These are phyloP conservation scores for Penicillium fuscoglaucum DNA, from an alignment of 2,329 filamentous ascomycete species.

Conservation along the genomic window DNA sequence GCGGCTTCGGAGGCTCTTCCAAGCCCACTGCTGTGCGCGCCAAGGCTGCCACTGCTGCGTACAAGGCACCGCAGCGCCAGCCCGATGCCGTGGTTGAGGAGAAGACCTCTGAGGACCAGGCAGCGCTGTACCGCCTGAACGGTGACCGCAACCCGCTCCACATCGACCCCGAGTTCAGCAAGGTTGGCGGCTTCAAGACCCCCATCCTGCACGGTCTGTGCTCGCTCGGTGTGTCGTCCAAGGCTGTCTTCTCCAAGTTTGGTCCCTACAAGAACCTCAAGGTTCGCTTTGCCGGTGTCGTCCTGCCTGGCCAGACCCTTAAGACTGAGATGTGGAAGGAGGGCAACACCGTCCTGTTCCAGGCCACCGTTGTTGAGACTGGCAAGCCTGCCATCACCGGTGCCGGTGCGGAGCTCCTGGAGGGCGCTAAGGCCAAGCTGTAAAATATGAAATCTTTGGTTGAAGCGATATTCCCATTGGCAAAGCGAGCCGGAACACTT, in stretches of 20 bases:
- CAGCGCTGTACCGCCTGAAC: constrained; percentile 86
- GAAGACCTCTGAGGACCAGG: constrained; percentile 85
- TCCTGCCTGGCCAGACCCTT: constrained; percentile 84
- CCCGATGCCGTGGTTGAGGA: constrained; percentile 84
- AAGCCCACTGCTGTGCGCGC: constrained; percentile 68
- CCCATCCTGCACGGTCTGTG: constrained; percentile 97
- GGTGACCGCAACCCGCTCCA: constrained; percentile 97
- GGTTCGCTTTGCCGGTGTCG: constrained; percentile 83
- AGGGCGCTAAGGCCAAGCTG: constrained; percentile 52
- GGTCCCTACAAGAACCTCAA: constrained; percentile 88
- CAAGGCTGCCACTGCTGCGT: constrained; percentile 74
- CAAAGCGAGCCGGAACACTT: constrained; percentile 16
- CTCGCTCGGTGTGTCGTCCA: constrained; percentile 87
- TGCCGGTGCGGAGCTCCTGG: constrained; percentile 73
- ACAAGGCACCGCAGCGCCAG: constrained; percentile 72
- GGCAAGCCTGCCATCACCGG: constrained; percentile 84
- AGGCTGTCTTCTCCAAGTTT: constrained; percentile 82
- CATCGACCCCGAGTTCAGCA: constrained; percentile 90
- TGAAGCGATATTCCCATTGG: constrained; percentile 22
- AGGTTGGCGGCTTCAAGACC: constrained; percentile 89
- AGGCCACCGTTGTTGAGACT: constrained; percentile 87
- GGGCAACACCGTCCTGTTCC: constrained; percentile 75
- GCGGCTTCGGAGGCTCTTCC: constrained; percentile 82
- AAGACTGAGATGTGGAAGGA: constrained; percentile 95
- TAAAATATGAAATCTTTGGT: constrained; percentile 35